phyloP scores from a whole-genome alignment of 768 basidiomycete species.

The Mycena pura region DNA sequence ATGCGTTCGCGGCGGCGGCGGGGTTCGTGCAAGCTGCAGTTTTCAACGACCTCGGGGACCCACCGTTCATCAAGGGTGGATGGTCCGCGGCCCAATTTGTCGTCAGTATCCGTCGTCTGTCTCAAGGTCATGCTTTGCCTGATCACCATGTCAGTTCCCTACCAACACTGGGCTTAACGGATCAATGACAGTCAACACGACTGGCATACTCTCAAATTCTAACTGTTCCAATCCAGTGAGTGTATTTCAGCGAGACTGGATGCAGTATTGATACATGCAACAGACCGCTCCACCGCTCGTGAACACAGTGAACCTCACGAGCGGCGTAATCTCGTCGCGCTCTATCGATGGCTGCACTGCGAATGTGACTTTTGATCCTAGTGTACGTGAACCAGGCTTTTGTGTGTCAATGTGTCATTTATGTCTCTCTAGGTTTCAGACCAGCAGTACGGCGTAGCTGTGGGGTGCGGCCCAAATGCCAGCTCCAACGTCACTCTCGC shows the following conservation, averaged over 20 bases:
- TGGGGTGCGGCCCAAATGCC: slow-evolving; percentile 36
- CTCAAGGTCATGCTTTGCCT: not conserved
- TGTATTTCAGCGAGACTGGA: slow-evolving; percentile 10
- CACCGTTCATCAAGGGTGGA: slow-evolving; percentile 45
- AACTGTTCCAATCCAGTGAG: slow-evolving; percentile 39
- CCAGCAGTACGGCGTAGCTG: slow-evolving; percentile 46
- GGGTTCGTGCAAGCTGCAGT: slow-evolving; percentile 45
- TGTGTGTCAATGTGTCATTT: too few relatives aligned
- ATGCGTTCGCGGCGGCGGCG: slow-evolving; percentile 64
- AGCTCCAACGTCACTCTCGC: slow-evolving; percentile 37
- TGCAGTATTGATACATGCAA: slow-evolving; percentile 8
- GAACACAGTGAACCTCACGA: not conserved
- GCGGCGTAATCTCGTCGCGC: slow-evolving; percentile 34
- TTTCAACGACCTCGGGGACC: slow-evolving; percentile 44
- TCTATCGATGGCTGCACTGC: slow-evolving; percentile 44
- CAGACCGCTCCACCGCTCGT: slow-evolving; percentile 6
- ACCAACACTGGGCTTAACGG: slow-evolving; percentile 42
- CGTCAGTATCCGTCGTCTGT: slow-evolving; percentile 7
- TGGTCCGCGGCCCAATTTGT: slow-evolving; percentile 49
- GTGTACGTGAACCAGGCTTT: too few relatives aligned
- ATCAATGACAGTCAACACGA: slow-evolving; percentile 47
- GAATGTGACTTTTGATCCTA: slow-evolving; percentile 36
- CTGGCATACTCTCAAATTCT: slow-evolving; percentile 41
- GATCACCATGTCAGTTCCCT: slow-evolving; percentile 37
- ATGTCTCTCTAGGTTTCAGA: slow-evolving; percentile 30